A percentile compares a stretch with the other conserved stretches of the same genome.
phyloP scores from a whole-genome alignment of 257 asterid genomes.

The Schizonepeta tenuifolia region DNA sequence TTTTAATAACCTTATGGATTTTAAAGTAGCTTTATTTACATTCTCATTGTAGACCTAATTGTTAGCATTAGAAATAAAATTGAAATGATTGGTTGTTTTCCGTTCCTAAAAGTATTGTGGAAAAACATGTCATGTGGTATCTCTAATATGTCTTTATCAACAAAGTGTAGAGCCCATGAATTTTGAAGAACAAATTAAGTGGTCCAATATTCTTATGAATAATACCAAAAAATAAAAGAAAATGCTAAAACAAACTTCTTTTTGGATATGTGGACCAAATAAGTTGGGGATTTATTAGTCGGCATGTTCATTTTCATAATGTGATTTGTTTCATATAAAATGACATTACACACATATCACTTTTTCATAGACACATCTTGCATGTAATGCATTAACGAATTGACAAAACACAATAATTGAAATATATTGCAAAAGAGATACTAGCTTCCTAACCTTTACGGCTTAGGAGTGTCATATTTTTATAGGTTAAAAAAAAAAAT shows the following conservation, averaged over 20 bases:
- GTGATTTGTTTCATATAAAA: neutral
- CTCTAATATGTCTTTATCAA: slow-evolving; percentile 29
- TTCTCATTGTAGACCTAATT: slow-evolving; percentile 2
- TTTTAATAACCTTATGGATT: neutral
- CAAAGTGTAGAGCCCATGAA: slow-evolving; percentile 6
- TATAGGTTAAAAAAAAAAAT: too few relatives aligned
- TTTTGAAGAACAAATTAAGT: slow-evolving; percentile 20
- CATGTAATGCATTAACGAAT: neutral
- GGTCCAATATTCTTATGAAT: slow-evolving; percentile 29
- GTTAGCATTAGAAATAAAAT: neutral
- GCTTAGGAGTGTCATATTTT: too few relatives aligned
- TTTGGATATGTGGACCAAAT: slow-evolving; percentile 22
- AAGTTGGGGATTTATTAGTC: slow-evolving; percentile 19
- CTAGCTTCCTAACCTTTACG: too few relatives aligned
- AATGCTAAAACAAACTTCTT: neutral
- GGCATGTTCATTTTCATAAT: neutral
- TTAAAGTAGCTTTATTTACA: slow-evolving; percentile 10
- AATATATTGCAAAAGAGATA: neutral
- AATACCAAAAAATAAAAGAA: slow-evolving; percentile 15
- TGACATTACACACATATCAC: neutral
- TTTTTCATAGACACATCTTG: neutral
- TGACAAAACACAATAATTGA: neutral
- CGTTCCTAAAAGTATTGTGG: neutral
- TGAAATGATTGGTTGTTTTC: slow-evolving; percentile 4
- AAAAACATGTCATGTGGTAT: slow-evolving; percentile 34